These are phyloP conservation scores for Periconia sp. DNA, from an alignment of 2,329 filamentous ascomycete species.

Conservation along the genomic window DNA sequence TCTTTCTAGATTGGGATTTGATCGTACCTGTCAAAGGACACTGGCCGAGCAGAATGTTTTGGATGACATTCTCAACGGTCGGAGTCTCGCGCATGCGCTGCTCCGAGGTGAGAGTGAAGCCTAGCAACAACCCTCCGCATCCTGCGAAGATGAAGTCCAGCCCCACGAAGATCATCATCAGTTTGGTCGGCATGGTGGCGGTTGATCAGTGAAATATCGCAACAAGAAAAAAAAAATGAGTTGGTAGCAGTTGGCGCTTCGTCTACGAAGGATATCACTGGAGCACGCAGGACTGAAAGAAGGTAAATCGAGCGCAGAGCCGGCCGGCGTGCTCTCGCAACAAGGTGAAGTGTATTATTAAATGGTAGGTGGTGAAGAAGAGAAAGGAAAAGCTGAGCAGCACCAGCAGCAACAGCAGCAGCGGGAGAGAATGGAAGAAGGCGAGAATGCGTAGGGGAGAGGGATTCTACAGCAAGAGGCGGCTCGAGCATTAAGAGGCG, in stretches of 20 bases:
- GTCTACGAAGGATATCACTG: neutral
- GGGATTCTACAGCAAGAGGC: constrained; percentile 21
- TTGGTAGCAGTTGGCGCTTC: neutral
- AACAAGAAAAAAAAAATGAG: neutral
- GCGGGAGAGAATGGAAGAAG: constrained; percentile 15
- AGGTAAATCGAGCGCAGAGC: constrained; percentile 38
- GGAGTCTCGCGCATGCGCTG: constrained; percentile 44
- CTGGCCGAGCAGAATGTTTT: constrained; percentile 54
- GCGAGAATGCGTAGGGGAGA: constrained; percentile 28
- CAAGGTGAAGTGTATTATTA: constrained; percentile 29
- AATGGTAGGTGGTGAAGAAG: constrained; percentile 33
- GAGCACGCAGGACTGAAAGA: constrained; percentile 19
- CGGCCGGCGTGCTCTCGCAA: constrained; percentile 42
- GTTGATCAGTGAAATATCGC: constrained; percentile 6
- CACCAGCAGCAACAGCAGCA: constrained; percentile 9
- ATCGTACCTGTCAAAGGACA: constrained; percentile 57
- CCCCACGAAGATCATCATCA: constrained; percentile 55
- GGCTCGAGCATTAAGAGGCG: constrained; percentile 37
- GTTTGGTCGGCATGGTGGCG: constrained; percentile 53
- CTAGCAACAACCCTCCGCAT: constrained; percentile 55
- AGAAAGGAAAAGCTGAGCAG: constrained; percentile 1
- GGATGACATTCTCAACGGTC: constrained; percentile 54
- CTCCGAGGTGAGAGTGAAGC: constrained; percentile 56
- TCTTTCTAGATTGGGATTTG: neutral
- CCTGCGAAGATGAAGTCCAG: constrained; percentile 56